A percentile compares a stretch with the other conserved stretches of the same genome.
These are phyloP conservation scores for Aspergillus terreus DNA, from an alignment of 2,329 filamentous ascomycete species.

Conservation along the genomic window DNA sequence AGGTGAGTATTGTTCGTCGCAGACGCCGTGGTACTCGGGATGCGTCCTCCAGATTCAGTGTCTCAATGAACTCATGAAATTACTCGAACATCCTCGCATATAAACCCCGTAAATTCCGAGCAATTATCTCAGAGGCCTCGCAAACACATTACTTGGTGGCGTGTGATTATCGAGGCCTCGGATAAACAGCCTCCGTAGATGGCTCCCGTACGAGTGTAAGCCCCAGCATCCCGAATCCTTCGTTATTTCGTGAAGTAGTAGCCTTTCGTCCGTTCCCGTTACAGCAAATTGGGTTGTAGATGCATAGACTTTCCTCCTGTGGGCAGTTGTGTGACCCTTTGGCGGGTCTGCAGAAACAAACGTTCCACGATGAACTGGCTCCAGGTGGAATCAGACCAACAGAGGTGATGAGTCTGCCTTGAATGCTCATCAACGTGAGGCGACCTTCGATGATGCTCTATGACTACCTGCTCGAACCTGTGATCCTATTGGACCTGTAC, in stretches of 20 bases:
- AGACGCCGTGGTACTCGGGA: too few relatives aligned
- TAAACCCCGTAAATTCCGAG: too few relatives aligned
- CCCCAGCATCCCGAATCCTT: too few relatives aligned
- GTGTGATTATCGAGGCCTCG: too few relatives aligned
- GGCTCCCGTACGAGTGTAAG: too few relatives aligned
- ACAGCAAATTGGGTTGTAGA: not conserved
- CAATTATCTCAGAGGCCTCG: too few relatives aligned
- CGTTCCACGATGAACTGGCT: slow-evolving; percentile 15
- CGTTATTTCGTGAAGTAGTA: not conserved
- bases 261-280: not conserved
- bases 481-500: slow-evolving; percentile 8
- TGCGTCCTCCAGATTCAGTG: too few relatives aligned
- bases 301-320: not conserved
- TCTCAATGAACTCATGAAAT: too few relatives aligned
- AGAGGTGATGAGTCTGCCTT: not conserved
- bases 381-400: slow-evolving; percentile 8
- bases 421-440: slow-evolving; percentile 11
- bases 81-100: too few relatives aligned
- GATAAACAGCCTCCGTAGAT: too few relatives aligned
- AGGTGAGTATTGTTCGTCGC: slow-evolving; percentile 1
- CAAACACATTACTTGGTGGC: too few relatives aligned
- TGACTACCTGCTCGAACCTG: not conserved
- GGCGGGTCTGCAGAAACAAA: slow-evolving; percentile 9
- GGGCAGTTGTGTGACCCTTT: slow-evolving; percentile 13
- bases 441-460: slow-evolving; percentile 7